Percentiles rank a stretch among this genome's conserved stretches.
These are phyloP conservation scores for Mortierella sp. DNA, from an alignment of 371 early-diverging fungal species.

Conservation along the genomic window DNA sequence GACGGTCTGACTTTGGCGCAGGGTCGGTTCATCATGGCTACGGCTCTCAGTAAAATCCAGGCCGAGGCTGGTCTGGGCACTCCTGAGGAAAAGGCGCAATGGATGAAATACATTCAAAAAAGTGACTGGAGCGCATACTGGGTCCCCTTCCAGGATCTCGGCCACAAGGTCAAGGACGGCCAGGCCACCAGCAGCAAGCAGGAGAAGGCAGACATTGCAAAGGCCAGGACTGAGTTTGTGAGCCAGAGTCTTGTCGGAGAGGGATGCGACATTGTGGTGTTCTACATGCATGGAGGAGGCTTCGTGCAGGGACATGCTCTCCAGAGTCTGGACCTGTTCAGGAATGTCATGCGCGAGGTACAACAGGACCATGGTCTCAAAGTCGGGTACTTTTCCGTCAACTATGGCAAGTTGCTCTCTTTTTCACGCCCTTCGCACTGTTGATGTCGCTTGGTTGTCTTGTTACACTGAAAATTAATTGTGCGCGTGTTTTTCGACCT, in stretches of 20 bases:
- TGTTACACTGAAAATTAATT: too few relatives aligned
- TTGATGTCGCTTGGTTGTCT: too few relatives aligned
- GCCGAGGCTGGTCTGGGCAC: not conserved
- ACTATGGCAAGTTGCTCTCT: constrained; percentile 64
- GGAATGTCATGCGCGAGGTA: constrained; percentile 52
- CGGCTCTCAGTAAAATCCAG: not conserved
- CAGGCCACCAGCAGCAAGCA: not conserved
- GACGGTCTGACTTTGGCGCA: not conserved
- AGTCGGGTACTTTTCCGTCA: constrained; percentile 62
- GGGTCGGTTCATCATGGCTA: not conserved
- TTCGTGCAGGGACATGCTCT: constrained; percentile 22
- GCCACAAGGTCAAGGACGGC: not conserved
- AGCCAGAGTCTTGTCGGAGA: not conserved
- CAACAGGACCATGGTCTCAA: constrained; percentile 59
- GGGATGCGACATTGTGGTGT: constrained; percentile 16
- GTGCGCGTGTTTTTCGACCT: too few relatives aligned
- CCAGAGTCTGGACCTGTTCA: constrained; percentile 12
- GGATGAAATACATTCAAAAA: not conserved
- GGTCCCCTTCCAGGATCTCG: constrained; percentile 23
- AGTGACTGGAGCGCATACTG: constrained; percentile 17
- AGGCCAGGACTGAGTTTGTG: not conserved
- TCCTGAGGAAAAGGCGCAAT: constrained; percentile 9
- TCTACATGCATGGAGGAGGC: constrained; percentile 26
- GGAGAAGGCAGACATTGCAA: not conserved
- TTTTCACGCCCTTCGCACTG: too few relatives aligned